Evolutionary conservation across 2,329 filamentous ascomycete species (phyloP).

Genomic region (Penicillium sp.): DNA sequence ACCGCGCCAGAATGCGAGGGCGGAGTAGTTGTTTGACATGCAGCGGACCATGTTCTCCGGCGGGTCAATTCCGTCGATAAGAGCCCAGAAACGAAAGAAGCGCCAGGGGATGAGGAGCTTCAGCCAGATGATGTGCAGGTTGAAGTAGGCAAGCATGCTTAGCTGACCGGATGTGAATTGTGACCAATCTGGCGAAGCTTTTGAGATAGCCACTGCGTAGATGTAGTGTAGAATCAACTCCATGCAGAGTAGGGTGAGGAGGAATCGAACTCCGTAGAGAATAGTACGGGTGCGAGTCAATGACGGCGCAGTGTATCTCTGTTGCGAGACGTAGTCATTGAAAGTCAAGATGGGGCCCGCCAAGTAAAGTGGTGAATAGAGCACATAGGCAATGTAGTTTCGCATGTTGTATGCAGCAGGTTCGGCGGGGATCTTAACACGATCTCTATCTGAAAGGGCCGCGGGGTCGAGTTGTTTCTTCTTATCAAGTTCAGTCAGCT

Average conservation of each 20-base stretch:
- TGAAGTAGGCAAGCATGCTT: constrained; percentile 88
- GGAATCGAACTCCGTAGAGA: constrained; percentile 80
- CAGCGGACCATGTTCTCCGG: constrained; percentile 98
- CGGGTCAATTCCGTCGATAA: constrained; percentile 87
- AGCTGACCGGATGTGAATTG: constrained; percentile 84
- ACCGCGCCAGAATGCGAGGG: constrained; percentile 86
- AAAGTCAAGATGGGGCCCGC: constrained; percentile 93
- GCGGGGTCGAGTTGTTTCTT: constrained; percentile 97
- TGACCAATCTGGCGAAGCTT: constrained; percentile 74
- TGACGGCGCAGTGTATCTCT: constrained; percentile 68
- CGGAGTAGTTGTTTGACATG: constrained; percentile 90
- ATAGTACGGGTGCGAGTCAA: constrained; percentile 69
- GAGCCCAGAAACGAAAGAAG: constrained; percentile 95
- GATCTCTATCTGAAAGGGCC: constrained; percentile 82
- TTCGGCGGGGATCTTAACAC: constrained; percentile 72
- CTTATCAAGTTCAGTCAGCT: constrained; percentile 55
- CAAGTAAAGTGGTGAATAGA: constrained; percentile 92
- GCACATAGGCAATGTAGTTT: constrained; percentile 83
- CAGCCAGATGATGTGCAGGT: constrained; percentile 95
- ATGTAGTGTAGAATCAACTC: constrained; percentile 88
- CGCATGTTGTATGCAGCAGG: constrained; percentile 69
- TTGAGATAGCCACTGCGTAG: constrained; percentile 90
- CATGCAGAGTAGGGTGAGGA: constrained; percentile 78
- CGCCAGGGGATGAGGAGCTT: constrained; percentile 96
- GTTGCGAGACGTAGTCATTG: constrained; percentile 94